phyloP scores from a whole-genome alignment of 1,139 yeast genomes.

The Diutina scorzettiae region DNA sequence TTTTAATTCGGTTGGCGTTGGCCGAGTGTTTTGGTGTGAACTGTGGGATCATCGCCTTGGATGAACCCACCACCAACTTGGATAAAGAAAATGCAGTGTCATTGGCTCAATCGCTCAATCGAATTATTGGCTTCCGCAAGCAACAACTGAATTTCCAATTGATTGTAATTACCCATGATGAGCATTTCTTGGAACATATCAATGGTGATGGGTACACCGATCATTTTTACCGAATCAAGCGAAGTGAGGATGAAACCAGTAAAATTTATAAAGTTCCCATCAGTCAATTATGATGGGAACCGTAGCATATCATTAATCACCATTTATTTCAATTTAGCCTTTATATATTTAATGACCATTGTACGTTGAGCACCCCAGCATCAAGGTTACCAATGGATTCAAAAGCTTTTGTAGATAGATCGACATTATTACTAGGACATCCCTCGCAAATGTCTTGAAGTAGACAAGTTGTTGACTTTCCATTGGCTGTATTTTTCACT shows the following conservation, averaged over 20 bases:
- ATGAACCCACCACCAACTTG: constrained; percentile 95
- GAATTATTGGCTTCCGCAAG: constrained; percentile 63
- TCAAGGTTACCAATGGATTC: background rate
- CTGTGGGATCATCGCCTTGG: constrained; percentile 92
- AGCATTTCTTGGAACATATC: constrained; percentile 75
- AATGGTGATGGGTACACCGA: constrained; percentile 82
- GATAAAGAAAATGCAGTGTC: constrained; percentile 86
- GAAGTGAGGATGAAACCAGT: constrained; percentile 56
- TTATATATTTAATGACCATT: background rate
- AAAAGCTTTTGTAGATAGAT: background rate
- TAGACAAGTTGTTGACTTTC: background rate
- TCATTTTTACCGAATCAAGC: constrained; percentile 67
- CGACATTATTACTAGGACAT: background rate
- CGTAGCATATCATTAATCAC: background rate
- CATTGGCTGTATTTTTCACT: background rate
- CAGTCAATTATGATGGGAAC: background rate
- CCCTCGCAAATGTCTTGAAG: background rate
- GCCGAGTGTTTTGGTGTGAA: constrained; percentile 94
- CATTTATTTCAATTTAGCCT: too few relatives aligned
- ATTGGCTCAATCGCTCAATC: constrained; percentile 67
- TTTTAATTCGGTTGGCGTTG: constrained; percentile 78
- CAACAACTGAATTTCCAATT: constrained; percentile 83
- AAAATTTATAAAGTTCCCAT: background rate
- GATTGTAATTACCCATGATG: constrained; percentile 93
- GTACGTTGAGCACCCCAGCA: background rate